A percentile compares a stretch with the other conserved stretches of the same genome.
Evolutionary conservation across 305 asterid species (phyloP).

Genomic region (Petunia hybrid): DNA sequence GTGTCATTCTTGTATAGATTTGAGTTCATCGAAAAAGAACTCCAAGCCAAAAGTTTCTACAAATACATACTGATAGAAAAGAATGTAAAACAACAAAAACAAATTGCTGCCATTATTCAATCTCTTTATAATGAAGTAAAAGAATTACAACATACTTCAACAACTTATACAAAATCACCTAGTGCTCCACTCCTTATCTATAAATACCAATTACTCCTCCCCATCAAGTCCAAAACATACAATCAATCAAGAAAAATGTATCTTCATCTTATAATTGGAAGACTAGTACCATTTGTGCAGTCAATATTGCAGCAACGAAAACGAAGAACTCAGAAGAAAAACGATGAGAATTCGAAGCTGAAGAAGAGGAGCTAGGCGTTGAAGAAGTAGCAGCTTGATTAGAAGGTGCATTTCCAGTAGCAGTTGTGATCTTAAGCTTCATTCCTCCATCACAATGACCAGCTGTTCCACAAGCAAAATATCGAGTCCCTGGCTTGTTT

Average conservation of each 20-base stretch:
- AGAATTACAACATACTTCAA: constrained; percentile 5
- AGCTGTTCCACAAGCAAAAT: constrained; percentile 81
- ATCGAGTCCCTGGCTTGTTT: constrained; percentile 69
- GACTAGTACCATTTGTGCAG: not conserved
- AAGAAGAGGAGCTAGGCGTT: constrained; percentile 39
- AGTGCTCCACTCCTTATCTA: not conserved
- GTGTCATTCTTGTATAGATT: not conserved
- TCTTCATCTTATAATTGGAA: not conserved
- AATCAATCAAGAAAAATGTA: not conserved
- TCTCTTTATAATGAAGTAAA: constrained; percentile 11
- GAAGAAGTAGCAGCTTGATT: constrained; percentile 41
- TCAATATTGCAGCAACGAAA: constrained; percentile 17
- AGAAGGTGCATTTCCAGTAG: constrained; percentile 51
- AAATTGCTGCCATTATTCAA: not conserved
- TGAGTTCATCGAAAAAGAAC: not conserved
- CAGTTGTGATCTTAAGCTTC: constrained; percentile 82
- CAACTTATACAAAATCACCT: constrained; percentile 18
- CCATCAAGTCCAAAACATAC: constrained; percentile 29
- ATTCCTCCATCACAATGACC: constrained; percentile 85
- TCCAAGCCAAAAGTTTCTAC: too few species aligned
- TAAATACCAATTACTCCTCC: constrained; percentile 26
- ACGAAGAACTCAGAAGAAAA: not conserved
- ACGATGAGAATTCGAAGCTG: constrained; percentile 24
- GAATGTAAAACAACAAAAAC: not conserved
- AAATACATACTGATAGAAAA: not conserved